These are phyloP conservation scores for Syzygium jambos DNA, from an alignment of 345 rosid species.

Conservation along the genomic window DNA sequence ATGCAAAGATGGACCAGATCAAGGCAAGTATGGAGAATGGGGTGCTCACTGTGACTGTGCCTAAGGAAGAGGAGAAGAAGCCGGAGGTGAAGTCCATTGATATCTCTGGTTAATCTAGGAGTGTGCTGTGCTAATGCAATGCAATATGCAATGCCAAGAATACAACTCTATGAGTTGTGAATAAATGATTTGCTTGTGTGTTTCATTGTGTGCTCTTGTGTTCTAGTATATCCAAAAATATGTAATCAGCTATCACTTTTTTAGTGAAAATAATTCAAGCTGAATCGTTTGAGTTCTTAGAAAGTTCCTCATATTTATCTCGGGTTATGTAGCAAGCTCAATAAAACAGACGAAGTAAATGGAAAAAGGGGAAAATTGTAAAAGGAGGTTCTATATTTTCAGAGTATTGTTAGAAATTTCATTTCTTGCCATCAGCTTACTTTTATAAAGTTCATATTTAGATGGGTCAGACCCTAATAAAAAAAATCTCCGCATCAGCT, in stretches of 20 bases:
- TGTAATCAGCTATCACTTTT: not conserved
- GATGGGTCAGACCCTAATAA: not conserved
- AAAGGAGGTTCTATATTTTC: not conserved
- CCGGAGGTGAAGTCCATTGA: constrained; percentile 11
- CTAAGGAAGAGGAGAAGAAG: constrained; percentile 13
- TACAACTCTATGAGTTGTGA: not conserved
- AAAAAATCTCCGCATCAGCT: not conserved
- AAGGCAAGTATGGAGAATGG: constrained; percentile 22
- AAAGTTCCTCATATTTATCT: not conserved
- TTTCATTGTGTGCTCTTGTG: not conserved
- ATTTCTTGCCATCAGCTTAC: not conserved
- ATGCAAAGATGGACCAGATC: constrained; percentile 12
- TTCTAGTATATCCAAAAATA: not conserved
- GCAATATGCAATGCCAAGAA: not conserved
- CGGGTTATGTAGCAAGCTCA: not conserved
- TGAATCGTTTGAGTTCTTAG: not conserved
- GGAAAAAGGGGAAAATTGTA: not conserved
- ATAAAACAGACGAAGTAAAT: not conserved
- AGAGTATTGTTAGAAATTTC: not conserved
- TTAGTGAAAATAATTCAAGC: not conserved
- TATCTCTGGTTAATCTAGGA: not conserved
- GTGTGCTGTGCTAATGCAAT: not conserved
- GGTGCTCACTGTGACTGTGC: constrained; percentile 16
- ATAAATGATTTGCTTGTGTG: not conserved
- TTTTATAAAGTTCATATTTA: not conserved